Base-by-base conservation (phyloP, 345 rosid species). In the Zanthoxylum bungeanum region DNA sequence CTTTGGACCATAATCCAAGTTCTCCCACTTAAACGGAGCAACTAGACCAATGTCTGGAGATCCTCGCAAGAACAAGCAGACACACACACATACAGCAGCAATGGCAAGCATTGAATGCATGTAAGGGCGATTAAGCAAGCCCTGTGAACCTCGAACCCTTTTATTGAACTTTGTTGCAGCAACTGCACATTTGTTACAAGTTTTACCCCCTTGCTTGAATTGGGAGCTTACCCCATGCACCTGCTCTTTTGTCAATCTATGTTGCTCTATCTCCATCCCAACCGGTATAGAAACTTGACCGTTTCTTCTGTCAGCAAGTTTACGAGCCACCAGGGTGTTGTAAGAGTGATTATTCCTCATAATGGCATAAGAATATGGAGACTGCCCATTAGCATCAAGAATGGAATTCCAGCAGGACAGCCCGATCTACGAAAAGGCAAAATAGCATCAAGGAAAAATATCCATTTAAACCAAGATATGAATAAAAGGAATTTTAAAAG, bases 71-170 rank as follows among this genome's bases (percentile, higher is more conserved):
- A 89, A 89, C 50, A 93, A 78, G 77, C 98, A 93, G 57, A 93
- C 98, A 79, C 98, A 93, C 71, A 91, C 97, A 57, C 98, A 93
- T 44, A 93, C 97, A 4, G 97, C 92, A 1, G 95, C 98, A 75
- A 91, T 79, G 71, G 93, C 86, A 22, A 93, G 93, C 93, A 93
- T 84, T 12, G 97, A 89, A 76, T 91, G 92, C 72, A 89, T 71
- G 49, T 83, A 86, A 8, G 98, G 93, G 42, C 87, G 89, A 66
- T 87, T 90, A 82, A 91, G 91, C 75, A 93, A 73, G 42, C 93
- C 89, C 9, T 60, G 86, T 21, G 92, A 73, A 24, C 87, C 83
- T 2, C 77, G 78, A 42, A 77, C 74, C 80, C 80, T 85, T 69
- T 75, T 76, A 36, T 71, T 74, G 75, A 75, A 84, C 79, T 82